Evolutionary conservation across 495 filamentous ascomycete genomes (phyloP).

Genomic region (Xylaria intraflava): DNA sequence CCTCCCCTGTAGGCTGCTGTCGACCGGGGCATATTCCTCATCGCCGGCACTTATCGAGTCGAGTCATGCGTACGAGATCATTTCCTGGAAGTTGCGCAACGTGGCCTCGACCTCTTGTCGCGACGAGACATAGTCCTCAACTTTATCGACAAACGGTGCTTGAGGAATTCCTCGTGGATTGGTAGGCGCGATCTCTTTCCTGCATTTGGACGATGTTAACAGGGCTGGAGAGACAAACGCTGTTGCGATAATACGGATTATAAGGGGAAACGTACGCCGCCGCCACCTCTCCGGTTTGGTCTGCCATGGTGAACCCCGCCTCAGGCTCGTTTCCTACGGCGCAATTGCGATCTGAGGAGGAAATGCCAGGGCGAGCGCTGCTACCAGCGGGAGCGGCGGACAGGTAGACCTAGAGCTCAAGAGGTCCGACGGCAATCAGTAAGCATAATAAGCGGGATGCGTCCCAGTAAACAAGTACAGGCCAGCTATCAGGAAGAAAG

Average conservation of each 20-base stretch:
- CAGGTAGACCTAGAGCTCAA: neutral
- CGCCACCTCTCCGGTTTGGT: constrained; percentile 7
- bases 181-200: constrained; percentile 53
- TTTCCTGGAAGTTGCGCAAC: constrained; percentile 91
- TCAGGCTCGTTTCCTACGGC: neutral
- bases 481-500: no score
- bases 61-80: constrained; percentile 72
- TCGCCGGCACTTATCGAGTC: neutral
- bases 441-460: no score
- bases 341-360: neutral
- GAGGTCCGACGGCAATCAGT: no score
- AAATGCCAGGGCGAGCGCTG: neutral
- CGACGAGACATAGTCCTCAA: constrained; percentile 86
- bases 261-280: constrained; percentile 1
- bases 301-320: constrained; percentile 4
- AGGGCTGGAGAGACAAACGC: neutral
- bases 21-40: neutral
- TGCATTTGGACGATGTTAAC: constrained; percentile 13
- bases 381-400: neutral
- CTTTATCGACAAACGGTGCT: constrained; percentile 94
- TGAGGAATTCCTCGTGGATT: constrained; percentile 92
- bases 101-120: constrained; percentile 84
- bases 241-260: neutral
- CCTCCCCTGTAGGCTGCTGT: neutral
- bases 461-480: no score